These are phyloP conservation scores for Hemileccinum impolitum DNA, from an alignment of 768 basidiomycete species.

Conservation along the genomic window DNA sequence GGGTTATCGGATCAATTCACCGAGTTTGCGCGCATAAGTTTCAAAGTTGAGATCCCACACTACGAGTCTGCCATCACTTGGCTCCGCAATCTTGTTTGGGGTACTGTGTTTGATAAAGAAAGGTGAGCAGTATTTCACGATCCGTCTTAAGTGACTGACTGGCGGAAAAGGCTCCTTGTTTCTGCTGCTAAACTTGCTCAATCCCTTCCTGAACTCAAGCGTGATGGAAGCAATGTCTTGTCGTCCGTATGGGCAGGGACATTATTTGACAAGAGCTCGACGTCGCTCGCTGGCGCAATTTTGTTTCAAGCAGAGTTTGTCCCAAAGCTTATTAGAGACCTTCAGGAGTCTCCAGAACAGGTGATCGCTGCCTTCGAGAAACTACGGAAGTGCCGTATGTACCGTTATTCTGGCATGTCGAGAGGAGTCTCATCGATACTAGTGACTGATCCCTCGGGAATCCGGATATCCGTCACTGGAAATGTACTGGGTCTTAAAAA, in stretches of 20 bases:
- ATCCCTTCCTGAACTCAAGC: conserved; percentile 85
- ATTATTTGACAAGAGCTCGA: conserved; percentile 66
- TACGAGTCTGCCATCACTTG: conserved; percentile 85
- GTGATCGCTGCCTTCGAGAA: conserved; percentile 75
- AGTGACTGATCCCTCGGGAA: conserved; percentile 82
- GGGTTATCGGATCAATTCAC: conserved; percentile 65
- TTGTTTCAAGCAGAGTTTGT: conserved; percentile 76
- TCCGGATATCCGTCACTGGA: conserved; percentile 90
- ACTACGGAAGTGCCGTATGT: conserved; percentile 65
- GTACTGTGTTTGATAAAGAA: conserved; percentile 73
- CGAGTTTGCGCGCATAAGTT: conserved; percentile 68
- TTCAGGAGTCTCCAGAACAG: conserved; percentile 68
- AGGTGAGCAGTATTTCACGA: conserved; percentile 43
- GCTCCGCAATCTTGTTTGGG: conserved; percentile 79
- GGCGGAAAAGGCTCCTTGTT: conserved; percentile 63
- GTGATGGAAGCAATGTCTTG: conserved; percentile 80
- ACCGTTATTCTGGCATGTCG: background rate
- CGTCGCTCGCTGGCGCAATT: conserved; percentile 63
- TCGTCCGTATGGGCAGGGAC: conserved; percentile 65
- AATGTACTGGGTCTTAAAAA: conserved; percentile 66
- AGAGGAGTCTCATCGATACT: background rate
- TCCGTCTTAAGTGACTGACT: conserved; percentile 1
- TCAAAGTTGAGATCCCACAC: conserved; percentile 79
- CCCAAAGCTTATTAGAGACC: conserved; percentile 64
- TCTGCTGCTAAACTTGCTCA: conserved; percentile 87